These are phyloP conservation scores for Polymyxa betae DNA, from an alignment of 208 protist species.

Conservation along the genomic window DNA sequence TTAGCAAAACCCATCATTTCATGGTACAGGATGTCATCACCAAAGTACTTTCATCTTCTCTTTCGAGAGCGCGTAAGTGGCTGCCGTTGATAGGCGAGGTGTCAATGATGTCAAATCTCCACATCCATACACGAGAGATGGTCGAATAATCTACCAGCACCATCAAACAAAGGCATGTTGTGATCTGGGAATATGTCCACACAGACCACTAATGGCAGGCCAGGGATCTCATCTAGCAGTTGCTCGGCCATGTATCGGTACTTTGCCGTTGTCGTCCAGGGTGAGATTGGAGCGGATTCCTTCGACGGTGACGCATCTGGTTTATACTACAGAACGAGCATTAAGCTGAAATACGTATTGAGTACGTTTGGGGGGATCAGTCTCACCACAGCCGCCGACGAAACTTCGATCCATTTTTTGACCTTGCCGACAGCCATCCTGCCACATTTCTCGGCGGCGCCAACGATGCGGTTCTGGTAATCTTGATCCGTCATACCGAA, in stretches of 20 bases:
- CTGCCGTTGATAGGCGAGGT: neutral
- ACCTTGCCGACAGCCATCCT: neutral
- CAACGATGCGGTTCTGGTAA: neutral
- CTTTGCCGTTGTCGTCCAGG: neutral
- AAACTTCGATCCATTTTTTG: neutral
- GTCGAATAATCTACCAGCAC: neutral
- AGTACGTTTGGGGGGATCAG: too few relatives aligned
- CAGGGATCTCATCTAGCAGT: neutral
- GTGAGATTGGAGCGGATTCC: neutral
- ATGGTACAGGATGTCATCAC: too few relatives aligned
- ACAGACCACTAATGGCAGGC: neutral
- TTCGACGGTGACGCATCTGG: neutral
- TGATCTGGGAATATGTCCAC: neutral
- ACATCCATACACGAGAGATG: neutral
- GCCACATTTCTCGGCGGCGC: neutral
- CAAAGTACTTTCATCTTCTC: neutral
- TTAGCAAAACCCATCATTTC: too few relatives aligned
- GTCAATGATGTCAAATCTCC: neutral
- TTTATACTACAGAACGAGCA: too few relatives aligned
- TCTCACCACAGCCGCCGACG: neutral
- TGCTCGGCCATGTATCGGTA: neutral
- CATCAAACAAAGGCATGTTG: neutral
- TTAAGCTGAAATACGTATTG: too few relatives aligned
- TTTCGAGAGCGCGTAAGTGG: neutral
- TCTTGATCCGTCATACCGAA: neutral